Evolutionary conservation across 345 rosid genomes (phyloP), one percentile per base, ranked within the genome.

Genomic region (Arabidopsis arenosa): DNA sequence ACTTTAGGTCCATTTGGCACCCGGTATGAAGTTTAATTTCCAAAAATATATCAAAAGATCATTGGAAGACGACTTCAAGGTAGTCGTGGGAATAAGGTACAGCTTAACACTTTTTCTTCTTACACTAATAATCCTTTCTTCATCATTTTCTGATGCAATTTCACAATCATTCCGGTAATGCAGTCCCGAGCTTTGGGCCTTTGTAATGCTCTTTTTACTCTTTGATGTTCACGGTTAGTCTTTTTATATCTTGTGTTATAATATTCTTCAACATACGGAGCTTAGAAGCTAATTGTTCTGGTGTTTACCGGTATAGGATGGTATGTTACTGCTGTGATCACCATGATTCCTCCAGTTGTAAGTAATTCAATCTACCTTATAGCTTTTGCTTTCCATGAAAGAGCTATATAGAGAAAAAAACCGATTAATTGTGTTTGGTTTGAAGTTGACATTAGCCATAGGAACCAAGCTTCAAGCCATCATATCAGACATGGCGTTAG

Each of bases 11-110:
- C 99, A 95, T 84, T 84, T 92, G 77, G 84, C 93, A 32, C 93
- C 97, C 0, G 94, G 97, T 45, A 89, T 78, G 79, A 92, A 82
- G 80, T 95, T 95, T 73, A 83, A 95, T 82, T 95, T 95, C 63
- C 99, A 89, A 69, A 90, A 95, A 63, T 95, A 95, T 61, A 95
- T 95, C 73, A 89, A 86, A 84, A 81, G 90, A 72, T 90, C 99
- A 58, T 75, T 95, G 18, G 98, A 95, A 82, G 99, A 95, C 21
- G 99, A 95, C 83, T 92, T 95, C 70, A 95, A 95, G 84, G 90
- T 90, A 65, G 94, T 92, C 9, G 99, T 95, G 1, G 99, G 96
- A 69, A 95, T 92, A 79, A 90, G 88, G 98, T 90, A 55, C 32
- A 51, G 43, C 48, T 36, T 30, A 44, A 7, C 36, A 30, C 63